Conservation (phyloP, 1,284 basidiomycete species). For the Microbotryomycetes sp. region DNA sequence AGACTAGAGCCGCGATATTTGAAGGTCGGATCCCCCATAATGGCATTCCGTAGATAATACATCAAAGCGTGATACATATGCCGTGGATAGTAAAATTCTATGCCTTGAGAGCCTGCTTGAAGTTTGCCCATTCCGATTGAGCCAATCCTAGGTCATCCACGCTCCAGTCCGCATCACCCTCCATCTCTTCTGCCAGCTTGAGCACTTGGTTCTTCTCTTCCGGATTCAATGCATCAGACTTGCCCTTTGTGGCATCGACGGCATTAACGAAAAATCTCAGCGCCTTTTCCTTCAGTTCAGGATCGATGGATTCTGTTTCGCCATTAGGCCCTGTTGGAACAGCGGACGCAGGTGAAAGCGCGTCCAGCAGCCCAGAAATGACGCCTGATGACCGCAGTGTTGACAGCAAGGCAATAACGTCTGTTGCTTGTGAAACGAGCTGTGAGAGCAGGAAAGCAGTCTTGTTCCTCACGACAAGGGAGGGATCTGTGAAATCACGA, state of each 20-base stretch:
- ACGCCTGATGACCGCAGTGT: slow-evolving; percentile 42
- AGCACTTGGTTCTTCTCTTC: slow-evolving; percentile 39
- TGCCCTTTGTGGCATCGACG: slow-evolving; percentile 28
- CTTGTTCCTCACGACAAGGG: slow-evolving; percentile 72
- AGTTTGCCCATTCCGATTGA: slow-evolving; percentile 29
- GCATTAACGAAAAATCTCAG: slow-evolving; percentile 50
- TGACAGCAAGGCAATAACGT: slow-evolving; percentile 14
- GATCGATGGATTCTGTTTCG: slow-evolving; percentile 56
- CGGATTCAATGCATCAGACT: slow-evolving; percentile 18
- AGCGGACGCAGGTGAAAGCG: slow-evolving; percentile 26
- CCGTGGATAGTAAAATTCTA: too few relatives aligned
- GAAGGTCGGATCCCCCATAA: too few relatives aligned
- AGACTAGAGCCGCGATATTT: too few relatives aligned
- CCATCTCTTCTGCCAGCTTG: slow-evolving; percentile 37
- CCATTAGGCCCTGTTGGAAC: slow-evolving; percentile 60
- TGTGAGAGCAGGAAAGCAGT: slow-evolving; percentile 73
- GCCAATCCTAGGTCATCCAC: slow-evolving; percentile 33
- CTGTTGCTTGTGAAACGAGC: slow-evolving; percentile 56
- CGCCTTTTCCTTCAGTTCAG: slow-evolving; percentile 74
- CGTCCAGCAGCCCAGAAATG: slow-evolving; percentile 39
- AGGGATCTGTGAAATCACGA: slow-evolving; percentile 54
- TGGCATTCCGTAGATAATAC: too few relatives aligned
- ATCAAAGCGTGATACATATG: too few relatives aligned
- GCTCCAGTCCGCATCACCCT: slow-evolving; percentile 24
- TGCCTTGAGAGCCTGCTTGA: too few relatives aligned